Evolutionary conservation across 108 stramenopile genomes (phyloP).

Genomic region (Fragilaria crotonensis): DNA sequence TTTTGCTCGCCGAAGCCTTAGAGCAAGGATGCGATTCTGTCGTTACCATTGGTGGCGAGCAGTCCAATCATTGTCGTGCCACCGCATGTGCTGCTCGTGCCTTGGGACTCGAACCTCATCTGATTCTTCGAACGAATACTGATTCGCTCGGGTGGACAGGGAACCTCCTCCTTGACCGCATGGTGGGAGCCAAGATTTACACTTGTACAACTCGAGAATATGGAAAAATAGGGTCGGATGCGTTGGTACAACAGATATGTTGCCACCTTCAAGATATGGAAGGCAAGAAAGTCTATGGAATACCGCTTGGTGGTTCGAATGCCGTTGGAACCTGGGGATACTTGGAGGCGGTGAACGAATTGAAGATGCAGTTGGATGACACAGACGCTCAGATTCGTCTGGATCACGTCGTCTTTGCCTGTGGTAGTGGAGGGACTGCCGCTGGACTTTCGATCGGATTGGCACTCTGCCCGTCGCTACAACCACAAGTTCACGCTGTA

Average conservation of each 20-base stretch:
- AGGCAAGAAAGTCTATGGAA: slow-evolving; percentile 43
- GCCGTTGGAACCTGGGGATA: slow-evolving; percentile 84
- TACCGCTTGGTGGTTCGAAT: slow-evolving; percentile 88
- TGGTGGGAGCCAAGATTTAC: slow-evolving; percentile 67
- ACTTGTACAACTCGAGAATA: slow-evolving; percentile 86
- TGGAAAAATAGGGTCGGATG: slow-evolving; percentile 59
- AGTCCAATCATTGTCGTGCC: slow-evolving; percentile 88
- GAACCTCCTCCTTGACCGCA: slow-evolving; percentile 76
- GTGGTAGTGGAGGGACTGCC: slow-evolving; percentile 86
- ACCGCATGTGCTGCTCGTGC: slow-evolving; percentile 79
- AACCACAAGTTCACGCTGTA: slow-evolving; percentile 67
- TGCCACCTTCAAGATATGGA: slow-evolving; percentile 16
- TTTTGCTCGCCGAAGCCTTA: slow-evolving; percentile 78
- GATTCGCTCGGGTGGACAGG: slow-evolving; percentile 48
- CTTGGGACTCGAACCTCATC: slow-evolving; percentile 69
- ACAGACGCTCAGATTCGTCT: slow-evolving; percentile 18
- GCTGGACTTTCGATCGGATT: slow-evolving; percentile 73
- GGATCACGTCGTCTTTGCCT: slow-evolving; percentile 86
- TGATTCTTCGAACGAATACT: slow-evolving; percentile 56
- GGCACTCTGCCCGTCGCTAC: slow-evolving; percentile 13
- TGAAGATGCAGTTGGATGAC: slow-evolving; percentile 36
- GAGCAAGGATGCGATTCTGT: slow-evolving; percentile 44
- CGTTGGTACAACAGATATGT: slow-evolving; percentile 46
- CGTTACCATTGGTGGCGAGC: slow-evolving; percentile 87
- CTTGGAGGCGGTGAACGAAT: slow-evolving; percentile 73